A percentile compares a stretch with the other conserved stretches of the same genome.
Conservation (phyloP, 1,139 yeast species). For the Geotrichum carabidarum region DNA sequence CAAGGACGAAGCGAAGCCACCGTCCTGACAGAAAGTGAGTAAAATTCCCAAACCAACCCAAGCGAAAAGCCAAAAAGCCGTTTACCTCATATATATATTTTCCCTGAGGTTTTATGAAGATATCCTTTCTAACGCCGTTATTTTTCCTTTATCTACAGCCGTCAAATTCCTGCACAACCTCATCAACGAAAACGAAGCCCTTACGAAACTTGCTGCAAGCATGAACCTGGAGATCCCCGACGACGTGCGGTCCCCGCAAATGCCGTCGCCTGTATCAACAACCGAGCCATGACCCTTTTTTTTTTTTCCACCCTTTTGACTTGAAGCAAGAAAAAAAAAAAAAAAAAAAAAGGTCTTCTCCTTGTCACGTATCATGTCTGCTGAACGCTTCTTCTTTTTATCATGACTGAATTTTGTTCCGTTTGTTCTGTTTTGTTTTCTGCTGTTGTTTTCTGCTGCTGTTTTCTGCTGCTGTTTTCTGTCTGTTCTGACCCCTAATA, state of each 20-base stretch:
- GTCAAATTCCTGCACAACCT: constrained; percentile 34
- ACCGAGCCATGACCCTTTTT: not conserved
- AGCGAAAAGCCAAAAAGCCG: not conserved
- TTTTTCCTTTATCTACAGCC: constrained; percentile 21
- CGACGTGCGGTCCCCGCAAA: constrained; percentile 7
- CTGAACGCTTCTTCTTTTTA: too few relatives aligned
- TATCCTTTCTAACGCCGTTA: too few relatives aligned
- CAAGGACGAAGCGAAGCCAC: constrained; percentile 42
- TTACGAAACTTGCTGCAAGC: constrained; percentile 29
- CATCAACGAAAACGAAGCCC: constrained; percentile 32
- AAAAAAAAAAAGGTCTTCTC: not conserved
- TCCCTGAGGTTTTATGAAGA: too few relatives aligned
- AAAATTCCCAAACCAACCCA: not conserved
- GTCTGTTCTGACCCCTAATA: too few relatives aligned
- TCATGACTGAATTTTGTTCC: too few relatives aligned
- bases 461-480: too few relatives aligned
- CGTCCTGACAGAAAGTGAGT: constrained; percentile 38
- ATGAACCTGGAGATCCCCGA: constrained; percentile 5
- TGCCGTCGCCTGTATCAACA: not conserved
- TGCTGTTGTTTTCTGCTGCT: too few relatives aligned
- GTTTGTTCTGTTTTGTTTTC: too few relatives aligned
- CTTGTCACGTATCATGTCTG: too few relatives aligned
- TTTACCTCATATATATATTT: not conserved
- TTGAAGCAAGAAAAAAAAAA: not conserved
- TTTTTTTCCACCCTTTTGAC: not conserved